phyloP scores from a whole-genome alignment of 1,284 basidiomycete species.

The Acaromyces ingoldii region DNA sequence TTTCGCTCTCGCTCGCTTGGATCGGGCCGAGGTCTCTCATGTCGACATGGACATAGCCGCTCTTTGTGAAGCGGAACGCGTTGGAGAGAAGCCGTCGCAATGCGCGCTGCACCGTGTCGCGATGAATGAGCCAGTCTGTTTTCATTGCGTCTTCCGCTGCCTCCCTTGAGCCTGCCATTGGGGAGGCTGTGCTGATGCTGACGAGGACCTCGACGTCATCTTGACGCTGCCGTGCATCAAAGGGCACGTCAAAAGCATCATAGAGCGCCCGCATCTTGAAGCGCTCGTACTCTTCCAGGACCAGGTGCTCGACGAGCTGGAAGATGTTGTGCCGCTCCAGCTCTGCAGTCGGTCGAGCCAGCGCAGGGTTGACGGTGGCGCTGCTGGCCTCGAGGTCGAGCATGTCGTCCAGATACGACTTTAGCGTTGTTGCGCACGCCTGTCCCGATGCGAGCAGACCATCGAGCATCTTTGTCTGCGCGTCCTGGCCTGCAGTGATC shows the following conservation, averaged over 20 bases:
- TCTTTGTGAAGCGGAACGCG: no score
- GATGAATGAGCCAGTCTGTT: no score
- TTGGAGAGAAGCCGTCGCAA: no score
- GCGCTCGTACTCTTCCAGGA: conserved; percentile 18
- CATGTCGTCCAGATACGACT: conserved; percentile 36
- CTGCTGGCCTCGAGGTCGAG: conserved; percentile 32
- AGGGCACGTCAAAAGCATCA: no score
- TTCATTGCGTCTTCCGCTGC: conserved; percentile 4
- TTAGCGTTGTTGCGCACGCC: conserved; percentile 23
- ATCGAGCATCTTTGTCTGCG: conserved; percentile 13
- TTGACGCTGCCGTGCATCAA: no score
- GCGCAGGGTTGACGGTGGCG: no score
- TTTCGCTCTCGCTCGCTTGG: no score
- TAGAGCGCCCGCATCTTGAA: no score
- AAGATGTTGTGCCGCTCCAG: no score
- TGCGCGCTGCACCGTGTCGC: conserved; percentile 14
- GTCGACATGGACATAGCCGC: conserved; percentile 21
- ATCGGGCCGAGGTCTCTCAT: no score
- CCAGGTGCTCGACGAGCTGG: conserved; percentile 6
- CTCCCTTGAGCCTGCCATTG: background rate
- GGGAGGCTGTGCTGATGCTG: conserved; percentile 18
- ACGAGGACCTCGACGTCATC: conserved; percentile 22
- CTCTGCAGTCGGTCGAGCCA: no score
- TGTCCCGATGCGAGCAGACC: conserved; percentile 23
- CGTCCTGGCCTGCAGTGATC: conserved; percentile 16